A percentile compares a stretch with the other conserved stretches of the same genome.
Conservation (phyloP, 2,329 filamentous ascomycete species). For the Calonectria honghensis region DNA sequence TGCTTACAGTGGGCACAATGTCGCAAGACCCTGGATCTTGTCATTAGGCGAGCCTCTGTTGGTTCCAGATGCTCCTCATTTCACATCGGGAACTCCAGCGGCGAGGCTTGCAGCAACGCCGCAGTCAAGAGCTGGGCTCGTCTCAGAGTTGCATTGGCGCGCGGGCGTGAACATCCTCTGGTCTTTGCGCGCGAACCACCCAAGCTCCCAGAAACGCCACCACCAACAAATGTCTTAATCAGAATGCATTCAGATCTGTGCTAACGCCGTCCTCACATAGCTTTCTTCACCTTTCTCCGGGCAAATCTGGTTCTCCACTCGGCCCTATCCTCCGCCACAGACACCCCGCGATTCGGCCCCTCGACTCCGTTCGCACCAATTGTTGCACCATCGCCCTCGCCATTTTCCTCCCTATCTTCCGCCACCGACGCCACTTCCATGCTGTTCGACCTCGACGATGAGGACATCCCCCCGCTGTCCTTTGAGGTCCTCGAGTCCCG, state of each 20-base stretch:
- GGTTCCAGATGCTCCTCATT: slow-evolving; percentile 1
- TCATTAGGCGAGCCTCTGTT: slow-evolving; percentile 20
- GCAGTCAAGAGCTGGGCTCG: slow-evolving; percentile 13
- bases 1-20: slow-evolving; percentile 34
- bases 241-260: slow-evolving; percentile 16
- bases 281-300: slow-evolving; percentile 88
- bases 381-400: slow-evolving; percentile 72
- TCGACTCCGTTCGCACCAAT: slow-evolving; percentile 59
- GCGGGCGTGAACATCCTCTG: slow-evolving; percentile 13
- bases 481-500: slow-evolving; percentile 74
- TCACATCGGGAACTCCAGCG: neutral
- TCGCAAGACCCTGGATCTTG: slow-evolving; percentile 19
- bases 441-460: slow-evolving; percentile 66
- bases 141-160: slow-evolving; percentile 17
- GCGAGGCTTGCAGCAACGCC: slow-evolving; percentile 12
- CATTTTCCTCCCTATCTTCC: slow-evolving; percentile 68
- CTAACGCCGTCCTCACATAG: slow-evolving; percentile 65
- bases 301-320: slow-evolving; percentile 85
- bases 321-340: slow-evolving; percentile 77
- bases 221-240: neutral
- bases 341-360: slow-evolving; percentile 78
- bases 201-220: neutral
- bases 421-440: slow-evolving; percentile 70
- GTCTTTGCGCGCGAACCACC: slow-evolving; percentile 5
- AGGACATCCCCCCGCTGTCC: slow-evolving; percentile 76